A percentile compares a stretch with the other conserved stretches of the same genome.
Conservation (phyloP, 768 basidiomycete species). For the Sporobolomyces roseus region DNA sequence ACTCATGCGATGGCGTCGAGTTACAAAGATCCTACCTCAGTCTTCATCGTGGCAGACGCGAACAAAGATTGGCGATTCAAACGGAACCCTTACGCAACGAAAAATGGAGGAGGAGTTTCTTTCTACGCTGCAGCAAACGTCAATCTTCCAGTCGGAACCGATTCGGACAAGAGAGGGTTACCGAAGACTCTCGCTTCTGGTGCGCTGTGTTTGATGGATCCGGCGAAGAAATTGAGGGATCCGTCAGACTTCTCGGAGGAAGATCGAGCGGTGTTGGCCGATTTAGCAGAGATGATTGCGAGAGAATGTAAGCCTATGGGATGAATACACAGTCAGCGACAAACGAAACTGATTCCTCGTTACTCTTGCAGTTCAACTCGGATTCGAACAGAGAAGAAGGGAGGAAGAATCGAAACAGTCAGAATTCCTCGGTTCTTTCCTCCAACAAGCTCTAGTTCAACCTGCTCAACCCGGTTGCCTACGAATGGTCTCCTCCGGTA, state of each 20-base stretch:
- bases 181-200: slow-evolving; percentile 21
- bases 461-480: slow-evolving; percentile 12
- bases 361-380: slow-evolving; percentile 20
- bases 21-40: slow-evolving; percentile 7
- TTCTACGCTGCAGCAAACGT: slow-evolving; percentile 33
- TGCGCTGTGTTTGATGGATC: slow-evolving; percentile 32
- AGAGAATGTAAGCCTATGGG: slow-evolving; percentile 20
- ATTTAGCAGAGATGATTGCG: slow-evolving; percentile 34
- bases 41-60: slow-evolving; percentile 33
- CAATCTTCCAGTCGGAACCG: slow-evolving; percentile 7
- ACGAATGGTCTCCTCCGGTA: background rate
- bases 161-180: background rate
- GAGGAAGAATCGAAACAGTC: slow-evolving; percentile 21
- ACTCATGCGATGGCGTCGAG: slow-evolving; percentile 26
- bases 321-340: no score
- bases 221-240: background rate
- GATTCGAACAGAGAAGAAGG: slow-evolving; percentile 28
- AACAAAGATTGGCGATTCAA: slow-evolving; percentile 34
- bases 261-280: slow-evolving; percentile 24
- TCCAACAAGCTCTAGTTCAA: slow-evolving; percentile 29
- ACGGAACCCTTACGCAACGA: slow-evolving; percentile 9
- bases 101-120: slow-evolving; percentile 6
- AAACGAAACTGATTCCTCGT: no score
- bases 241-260: slow-evolving; percentile 10
- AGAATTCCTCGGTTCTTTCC: slow-evolving; percentile 22